Conservation (phyloP, 371 early-diverging fungal species). For the Smittium culicis region DNA sequence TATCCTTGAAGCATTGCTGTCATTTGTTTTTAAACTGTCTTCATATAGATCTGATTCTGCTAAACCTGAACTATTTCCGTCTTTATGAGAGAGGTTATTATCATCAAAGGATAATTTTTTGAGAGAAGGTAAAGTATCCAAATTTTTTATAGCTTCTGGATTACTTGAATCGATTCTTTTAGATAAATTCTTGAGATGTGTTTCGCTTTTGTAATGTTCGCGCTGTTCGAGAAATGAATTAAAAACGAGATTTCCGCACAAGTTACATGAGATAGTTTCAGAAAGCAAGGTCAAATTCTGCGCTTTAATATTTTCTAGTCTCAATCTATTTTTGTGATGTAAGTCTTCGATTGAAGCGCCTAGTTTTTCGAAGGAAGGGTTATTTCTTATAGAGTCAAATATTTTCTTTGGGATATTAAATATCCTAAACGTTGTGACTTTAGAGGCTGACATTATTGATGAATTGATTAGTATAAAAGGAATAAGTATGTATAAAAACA, state of each 20-base stretch:
- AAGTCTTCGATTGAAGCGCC: not conserved
- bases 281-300: not conserved
- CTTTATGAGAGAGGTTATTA: not conserved
- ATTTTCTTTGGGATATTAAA: not conserved
- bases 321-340: not conserved
- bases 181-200: constrained; percentile 19
- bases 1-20: not conserved
- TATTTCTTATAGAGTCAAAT: not conserved
- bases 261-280: constrained; percentile 4
- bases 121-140: too few relatives aligned
- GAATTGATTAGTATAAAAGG: too few relatives aligned
- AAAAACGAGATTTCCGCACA: constrained; percentile 25
- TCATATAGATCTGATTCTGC: constrained; percentile 9
- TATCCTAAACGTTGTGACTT: not conserved
- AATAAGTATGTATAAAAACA: too few relatives aligned
- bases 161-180: not conserved
- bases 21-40: constrained; percentile 1
- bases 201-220: constrained; percentile 16
- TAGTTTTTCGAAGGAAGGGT: not conserved
- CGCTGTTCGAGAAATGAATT: constrained; percentile 18
- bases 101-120: not conserved
- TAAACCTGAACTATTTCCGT: constrained; percentile 3
- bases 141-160: constrained; percentile 14
- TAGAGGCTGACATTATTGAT: not conserved
- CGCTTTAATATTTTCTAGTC: not conserved